phyloP scores from a whole-genome alignment of 306 rosid species.

The Vigna angularis region DNA sequence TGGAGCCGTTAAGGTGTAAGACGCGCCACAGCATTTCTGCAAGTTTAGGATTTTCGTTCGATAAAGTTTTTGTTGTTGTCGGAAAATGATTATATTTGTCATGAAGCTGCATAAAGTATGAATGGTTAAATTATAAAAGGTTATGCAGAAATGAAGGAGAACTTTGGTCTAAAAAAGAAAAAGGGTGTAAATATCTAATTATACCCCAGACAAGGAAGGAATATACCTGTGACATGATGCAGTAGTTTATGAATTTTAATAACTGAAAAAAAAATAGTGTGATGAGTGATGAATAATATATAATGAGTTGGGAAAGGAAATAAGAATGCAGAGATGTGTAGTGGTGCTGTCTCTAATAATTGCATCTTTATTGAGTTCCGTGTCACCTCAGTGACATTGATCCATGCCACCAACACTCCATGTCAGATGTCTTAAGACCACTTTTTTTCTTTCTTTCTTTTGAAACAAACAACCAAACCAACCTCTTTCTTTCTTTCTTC shows the following conservation, averaged over 20 bases:
- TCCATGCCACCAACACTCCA: constrained; percentile 40
- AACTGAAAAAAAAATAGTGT: too few relatives aligned
- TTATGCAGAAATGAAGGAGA: background rate
- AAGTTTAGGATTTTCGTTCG: background rate
- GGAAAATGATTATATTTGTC: background rate
- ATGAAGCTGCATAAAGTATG: constrained; percentile 9
- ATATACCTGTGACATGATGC: background rate
- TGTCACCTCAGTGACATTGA: constrained; percentile 43
- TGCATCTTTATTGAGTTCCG: constrained; percentile 81
- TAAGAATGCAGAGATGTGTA: constrained; percentile 1
- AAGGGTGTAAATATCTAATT: background rate
- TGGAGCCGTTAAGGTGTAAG: background rate
- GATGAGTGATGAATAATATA: background rate
- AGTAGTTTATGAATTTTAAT: too few relatives aligned
- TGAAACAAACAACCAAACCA: background rate
- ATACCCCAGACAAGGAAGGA: constrained; percentile 16
- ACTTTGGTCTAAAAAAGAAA: background rate
- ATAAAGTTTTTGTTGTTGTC: background rate
- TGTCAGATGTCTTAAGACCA: constrained; percentile 48
- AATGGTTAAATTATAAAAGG: background rate
- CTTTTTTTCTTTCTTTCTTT: constrained; percentile 38
- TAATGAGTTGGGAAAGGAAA: background rate
- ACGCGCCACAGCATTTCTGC: background rate
- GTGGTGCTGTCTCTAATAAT: constrained; percentile 55
- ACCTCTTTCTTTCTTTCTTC: background rate